A percentile compares a stretch with the other conserved stretches of the same genome.
These are phyloP conservation scores for Cutaneotrichosporon cutaneum DNA, from an alignment of 1,284 basidiomycete genomes.

Conservation along the genomic window DNA sequence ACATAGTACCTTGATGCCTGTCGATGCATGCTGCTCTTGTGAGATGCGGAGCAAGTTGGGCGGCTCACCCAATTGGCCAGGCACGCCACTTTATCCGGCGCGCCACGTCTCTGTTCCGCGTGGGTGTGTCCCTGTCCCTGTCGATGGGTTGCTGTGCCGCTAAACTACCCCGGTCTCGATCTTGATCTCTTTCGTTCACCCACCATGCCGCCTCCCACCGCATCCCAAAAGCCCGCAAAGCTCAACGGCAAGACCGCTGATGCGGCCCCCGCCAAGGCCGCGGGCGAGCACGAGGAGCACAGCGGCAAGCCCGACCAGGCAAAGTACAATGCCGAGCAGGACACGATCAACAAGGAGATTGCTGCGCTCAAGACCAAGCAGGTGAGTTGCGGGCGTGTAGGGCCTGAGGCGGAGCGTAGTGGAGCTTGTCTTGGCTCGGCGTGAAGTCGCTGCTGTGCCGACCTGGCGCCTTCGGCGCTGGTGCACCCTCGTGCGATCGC, in stretches of 20 bases:
- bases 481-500: too few relatives aligned
- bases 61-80: too few relatives aligned
- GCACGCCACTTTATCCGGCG: too few relatives aligned
- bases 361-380: conserved; percentile 74
- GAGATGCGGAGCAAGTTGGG: too few relatives aligned
- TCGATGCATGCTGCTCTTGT: neutral
- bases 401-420: neutral
- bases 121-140: neutral
- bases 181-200: neutral
- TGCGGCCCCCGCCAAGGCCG: conserved; percentile 9
- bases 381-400: conserved; percentile 57
- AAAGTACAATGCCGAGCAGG: conserved; percentile 77
- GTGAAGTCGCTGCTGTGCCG: too few relatives aligned
- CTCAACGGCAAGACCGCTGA: conserved; percentile 27
- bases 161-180: too few relatives aligned
- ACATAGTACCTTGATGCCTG: neutral
- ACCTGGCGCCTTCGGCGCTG: too few relatives aligned
- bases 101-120: neutral
- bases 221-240: conserved; percentile 46
- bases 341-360: conserved; percentile 75
- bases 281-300: conserved; percentile 52
- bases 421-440: neutral
- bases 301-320: conserved; percentile 74
- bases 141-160: too few relatives aligned
- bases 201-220: conserved; percentile 50